phyloP scores from a whole-genome alignment of 2,329 filamentous ascomycete species.

The Endothia cerciana region DNA sequence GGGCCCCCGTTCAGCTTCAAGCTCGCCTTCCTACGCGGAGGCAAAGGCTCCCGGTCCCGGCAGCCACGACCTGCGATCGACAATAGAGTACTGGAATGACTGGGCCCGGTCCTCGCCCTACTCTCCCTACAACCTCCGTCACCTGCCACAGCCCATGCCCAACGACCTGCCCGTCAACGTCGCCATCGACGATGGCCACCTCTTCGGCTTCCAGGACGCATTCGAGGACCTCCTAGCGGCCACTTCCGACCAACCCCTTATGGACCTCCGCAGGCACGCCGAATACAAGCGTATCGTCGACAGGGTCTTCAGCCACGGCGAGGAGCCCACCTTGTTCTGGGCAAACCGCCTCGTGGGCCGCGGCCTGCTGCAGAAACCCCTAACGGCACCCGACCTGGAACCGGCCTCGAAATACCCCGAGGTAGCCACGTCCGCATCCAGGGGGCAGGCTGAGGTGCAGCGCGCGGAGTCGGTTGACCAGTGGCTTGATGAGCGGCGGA shows the following conservation, averaged over 20 bases:
- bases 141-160: slow-evolving; percentile 52
- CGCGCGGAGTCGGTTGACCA: slow-evolving; percentile 9
- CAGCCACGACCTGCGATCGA: neutral
- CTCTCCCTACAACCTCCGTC: slow-evolving; percentile 49
- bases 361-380: slow-evolving; percentile 20
- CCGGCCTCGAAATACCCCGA: neutral
- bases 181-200: slow-evolving; percentile 34
- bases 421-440: neutral
- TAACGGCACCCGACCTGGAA: neutral
- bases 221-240: slow-evolving; percentile 61
- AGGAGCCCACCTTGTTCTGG: slow-evolving; percentile 25
- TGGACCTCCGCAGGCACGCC: slow-evolving; percentile 39
- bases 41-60: slow-evolving; percentile 5
- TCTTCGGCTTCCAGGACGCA: slow-evolving; percentile 59
- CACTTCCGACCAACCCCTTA: slow-evolving; percentile 47
- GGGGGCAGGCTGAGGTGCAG: neutral
- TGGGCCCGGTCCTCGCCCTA: slow-evolving; percentile 48
- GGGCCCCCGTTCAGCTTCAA: neutral
- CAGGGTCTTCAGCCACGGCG: slow-evolving; percentile 10
- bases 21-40: neutral
- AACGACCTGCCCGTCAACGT: slow-evolving; percentile 45
- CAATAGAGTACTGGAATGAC: slow-evolving; percentile 35
- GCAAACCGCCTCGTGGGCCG: slow-evolving; percentile 23
- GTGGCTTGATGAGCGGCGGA: slow-evolving; percentile 4
- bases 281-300: slow-evolving; percentile 17